Evolutionary conservation across 345 rosid species (phyloP), one percentile per base, ranked within the genome.

Genomic region (Linum lewisii): DNA sequence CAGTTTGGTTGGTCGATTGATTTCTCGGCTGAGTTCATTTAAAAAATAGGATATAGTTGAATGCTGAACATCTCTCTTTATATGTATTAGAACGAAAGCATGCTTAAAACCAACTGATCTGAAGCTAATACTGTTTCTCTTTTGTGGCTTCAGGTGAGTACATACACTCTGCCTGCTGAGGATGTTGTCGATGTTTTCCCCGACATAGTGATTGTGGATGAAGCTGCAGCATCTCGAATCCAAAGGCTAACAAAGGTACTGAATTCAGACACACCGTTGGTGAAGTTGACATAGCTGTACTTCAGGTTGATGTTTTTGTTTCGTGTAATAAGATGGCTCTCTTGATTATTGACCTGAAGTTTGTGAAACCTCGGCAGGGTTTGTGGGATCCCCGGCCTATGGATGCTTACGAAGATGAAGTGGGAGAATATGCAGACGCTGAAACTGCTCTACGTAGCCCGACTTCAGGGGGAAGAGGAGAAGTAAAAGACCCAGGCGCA

Each of bases 111-210:
- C 6, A 18, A 34, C 9, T 57, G 44, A 18, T 24, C 44, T 24
- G 47, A n/a, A 8, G 26, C 24, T 69, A 55, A 57, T 60, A 20
- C 20, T 73, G 65, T n/a, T n/a, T n/a, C n/a, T n/a, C n/a, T n/a
- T n/a, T n/a, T n/a, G n/a, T n/a, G n/a, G n/a, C n/a, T n/a, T 68
- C 80, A 86, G 98, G 88, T 88, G 64, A 88, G 86, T 66, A 86
- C 98, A 38, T 88, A 88, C 64, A 81, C 84, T 60, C 78, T 91
- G 75, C 78, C 72, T 67, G 76, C 80, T 3, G 87, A 81, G 75
- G 96, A 91, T 69, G 84, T 86, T 42, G 78, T 88, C 19, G 83
- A 86, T 65, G 95, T 88, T 68, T 64, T 75, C 44, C 69, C 85
- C 22, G 95, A 88, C 71, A 76, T 69, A 7, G 81, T 85, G 38